A percentile compares a stretch with the other conserved stretches of the same genome.
Evolutionary conservation across 2,329 filamentous ascomycete species (phyloP).

Genomic region (Fusarium domesticum): DNA sequence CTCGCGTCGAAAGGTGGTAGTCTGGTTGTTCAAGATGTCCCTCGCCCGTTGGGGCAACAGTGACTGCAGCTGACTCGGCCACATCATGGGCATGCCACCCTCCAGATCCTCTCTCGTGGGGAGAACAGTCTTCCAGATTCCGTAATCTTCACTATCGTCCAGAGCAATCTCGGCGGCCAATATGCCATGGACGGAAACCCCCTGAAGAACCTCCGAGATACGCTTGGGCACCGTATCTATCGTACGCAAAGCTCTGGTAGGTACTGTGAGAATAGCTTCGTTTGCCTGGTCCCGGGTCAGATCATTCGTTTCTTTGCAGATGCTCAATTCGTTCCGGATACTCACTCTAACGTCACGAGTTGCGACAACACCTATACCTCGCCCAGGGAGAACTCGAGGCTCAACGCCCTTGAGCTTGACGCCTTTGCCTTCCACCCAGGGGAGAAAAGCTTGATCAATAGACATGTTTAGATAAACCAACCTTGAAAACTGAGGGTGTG

Average conservation of each 20-base stretch:
- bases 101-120: constrained; percentile 61
- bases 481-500: too few relatives aligned
- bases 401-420: constrained; percentile 54
- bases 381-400: constrained; percentile 63
- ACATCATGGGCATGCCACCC: constrained; percentile 40
- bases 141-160: constrained; percentile 46
- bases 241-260: constrained; percentile 61
- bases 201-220: constrained; percentile 52
- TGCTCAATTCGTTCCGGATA: background rate
- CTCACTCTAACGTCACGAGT: constrained; percentile 62
- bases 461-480: constrained; percentile 15
- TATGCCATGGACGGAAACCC: constrained; percentile 65
- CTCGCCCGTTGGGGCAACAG: constrained; percentile 45
- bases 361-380: constrained; percentile 76
- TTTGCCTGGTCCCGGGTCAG: constrained; percentile 31
- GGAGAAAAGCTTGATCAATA: constrained; percentile 43
- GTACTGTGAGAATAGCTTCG: constrained; percentile 64
- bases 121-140: constrained; percentile 64
- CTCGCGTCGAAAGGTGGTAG: constrained; percentile 39
- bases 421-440: constrained; percentile 59
- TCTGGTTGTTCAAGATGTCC: constrained; percentile 53
- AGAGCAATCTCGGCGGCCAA: constrained; percentile 67
- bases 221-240: constrained; percentile 55
- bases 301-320: background rate
- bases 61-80: constrained; percentile 44